These are phyloP conservation scores for Daedaleopsis nitida DNA, from an alignment of 768 basidiomycete species.

Conservation along the genomic window DNA sequence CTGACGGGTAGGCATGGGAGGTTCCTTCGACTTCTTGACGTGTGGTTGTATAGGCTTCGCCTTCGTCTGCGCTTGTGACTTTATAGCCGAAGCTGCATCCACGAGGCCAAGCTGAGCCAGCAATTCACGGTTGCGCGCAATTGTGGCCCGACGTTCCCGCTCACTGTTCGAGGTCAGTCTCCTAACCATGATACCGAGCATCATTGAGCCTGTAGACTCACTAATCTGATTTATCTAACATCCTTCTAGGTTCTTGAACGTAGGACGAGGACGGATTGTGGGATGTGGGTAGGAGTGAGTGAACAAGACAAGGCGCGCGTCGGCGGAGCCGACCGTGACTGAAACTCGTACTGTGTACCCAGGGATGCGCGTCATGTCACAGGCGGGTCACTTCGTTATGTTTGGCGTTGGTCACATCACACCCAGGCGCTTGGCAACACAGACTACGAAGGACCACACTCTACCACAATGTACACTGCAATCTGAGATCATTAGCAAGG, in stretches of 20 bases:
- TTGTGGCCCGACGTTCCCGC: constrained; percentile 76
- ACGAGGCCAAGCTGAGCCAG: constrained; percentile 67
- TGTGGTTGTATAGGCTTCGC: constrained; percentile 64
- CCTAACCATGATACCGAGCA: not conserved
- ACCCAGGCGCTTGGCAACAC: not conserved
- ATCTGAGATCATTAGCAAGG: too few species aligned
- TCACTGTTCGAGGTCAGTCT: constrained; percentile 42
- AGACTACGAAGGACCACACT: too few species aligned
- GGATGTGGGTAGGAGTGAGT: not conserved
- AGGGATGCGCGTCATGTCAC: constrained; percentile 19
- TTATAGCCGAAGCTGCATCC: constrained; percentile 37
- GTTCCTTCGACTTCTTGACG: constrained; percentile 50
- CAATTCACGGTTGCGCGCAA: constrained; percentile 76
- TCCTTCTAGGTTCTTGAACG: not conserved
- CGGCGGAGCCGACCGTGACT: too few species aligned
- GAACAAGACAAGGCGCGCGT: not conserved
- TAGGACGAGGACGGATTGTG: not conserved
- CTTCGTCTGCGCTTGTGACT: constrained; percentile 36
- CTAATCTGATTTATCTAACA: constrained; percentile 25
- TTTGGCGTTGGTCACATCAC: constrained; percentile 13
- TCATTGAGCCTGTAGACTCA: constrained; percentile 1
- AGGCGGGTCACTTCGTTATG: constrained; percentile 9
- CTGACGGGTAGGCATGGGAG: constrained; percentile 58
- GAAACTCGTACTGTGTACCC: not conserved
- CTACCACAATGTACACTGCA: too few species aligned